phyloP scores from a whole-genome alignment of 768 basidiomycete species.

The Tylopilus intermedius region DNA sequence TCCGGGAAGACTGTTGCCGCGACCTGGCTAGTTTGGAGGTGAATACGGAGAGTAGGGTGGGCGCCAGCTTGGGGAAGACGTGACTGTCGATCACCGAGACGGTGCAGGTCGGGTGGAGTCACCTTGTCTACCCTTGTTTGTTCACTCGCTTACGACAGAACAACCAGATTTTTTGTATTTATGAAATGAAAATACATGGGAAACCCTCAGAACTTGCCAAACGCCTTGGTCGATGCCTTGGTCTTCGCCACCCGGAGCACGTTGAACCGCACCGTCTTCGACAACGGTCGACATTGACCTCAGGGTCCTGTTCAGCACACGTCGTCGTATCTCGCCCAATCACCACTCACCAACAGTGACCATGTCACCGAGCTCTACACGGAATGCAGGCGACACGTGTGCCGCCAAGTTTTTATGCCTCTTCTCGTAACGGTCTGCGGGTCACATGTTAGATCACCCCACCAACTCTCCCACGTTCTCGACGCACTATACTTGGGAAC shows the following conservation, averaged over 20 bases:
- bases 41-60: conserved; percentile 72
- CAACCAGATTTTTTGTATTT: conserved; percentile 3
- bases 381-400: conserved; percentile 98
- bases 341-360: conserved; percentile 85
- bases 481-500: conserved; percentile 95
- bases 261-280: conserved; percentile 99
- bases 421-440: conserved; percentile 94
- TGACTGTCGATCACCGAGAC: conserved; percentile 27
- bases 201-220: conserved; percentile 81
- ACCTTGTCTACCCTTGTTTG: conserved; percentile 30
- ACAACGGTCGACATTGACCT: conserved; percentile 98
- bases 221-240: conserved; percentile 87
- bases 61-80: conserved; percentile 62
- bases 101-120: conserved; percentile 22
- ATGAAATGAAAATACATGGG: conserved; percentile 4
- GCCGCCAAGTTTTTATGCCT: conserved; percentile 98
- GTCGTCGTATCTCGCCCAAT: not conserved
- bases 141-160: conserved; percentile 28
- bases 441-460: conserved; percentile 7
- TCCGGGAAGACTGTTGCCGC: conserved; percentile 69
- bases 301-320: not conserved
- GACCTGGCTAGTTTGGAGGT: conserved; percentile 65
- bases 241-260: conserved; percentile 91
- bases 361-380: conserved; percentile 87
- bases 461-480: not conserved